These are phyloP conservation scores for Saccharomycopsis synnaedendra DNA, from an alignment of 805 yeast genomes.

Conservation along the genomic window DNA sequence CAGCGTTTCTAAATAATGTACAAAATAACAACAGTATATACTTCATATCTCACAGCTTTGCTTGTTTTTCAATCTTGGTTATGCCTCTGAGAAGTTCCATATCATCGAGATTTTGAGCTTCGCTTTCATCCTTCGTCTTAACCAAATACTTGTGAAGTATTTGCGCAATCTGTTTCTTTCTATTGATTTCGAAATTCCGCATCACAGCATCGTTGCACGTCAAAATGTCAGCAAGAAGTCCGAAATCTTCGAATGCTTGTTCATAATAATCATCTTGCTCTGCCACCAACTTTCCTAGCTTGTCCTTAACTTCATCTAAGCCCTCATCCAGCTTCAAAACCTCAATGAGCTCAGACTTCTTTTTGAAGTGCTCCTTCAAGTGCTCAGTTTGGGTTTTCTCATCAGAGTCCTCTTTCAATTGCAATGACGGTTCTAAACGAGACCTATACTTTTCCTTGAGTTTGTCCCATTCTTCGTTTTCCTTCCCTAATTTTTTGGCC, in stretches of 20 bases:
- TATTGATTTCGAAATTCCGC: conserved; percentile 15
- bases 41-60: neutral
- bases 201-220: conserved; percentile 13
- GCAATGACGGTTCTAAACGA: too few species aligned
- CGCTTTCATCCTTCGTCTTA: conserved; percentile 13
- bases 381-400: neutral
- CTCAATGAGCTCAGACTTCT: neutral
- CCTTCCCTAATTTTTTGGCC: conserved; percentile 31
- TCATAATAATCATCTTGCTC: neutral
- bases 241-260: conserved; percentile 3
- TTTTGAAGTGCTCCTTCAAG: neutral
- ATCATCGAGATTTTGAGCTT: conserved; percentile 21
- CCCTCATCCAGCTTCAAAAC: neutral
- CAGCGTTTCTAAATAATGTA: neutral
- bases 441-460: neutral
- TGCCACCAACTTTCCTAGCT: neutral
- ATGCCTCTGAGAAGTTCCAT: conserved; percentile 26
- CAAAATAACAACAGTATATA: neutral
- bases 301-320: neutral
- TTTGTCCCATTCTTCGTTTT: conserved; percentile 36
- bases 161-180: conserved; percentile 17
- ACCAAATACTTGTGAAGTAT: conserved; percentile 17
- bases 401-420: neutral
- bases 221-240: conserved; percentile 9
- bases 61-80: conserved; percentile 19